Evolutionary conservation across 805 yeast genomes (phyloP).

Genomic region (Pichia cephalocereana): DNA sequence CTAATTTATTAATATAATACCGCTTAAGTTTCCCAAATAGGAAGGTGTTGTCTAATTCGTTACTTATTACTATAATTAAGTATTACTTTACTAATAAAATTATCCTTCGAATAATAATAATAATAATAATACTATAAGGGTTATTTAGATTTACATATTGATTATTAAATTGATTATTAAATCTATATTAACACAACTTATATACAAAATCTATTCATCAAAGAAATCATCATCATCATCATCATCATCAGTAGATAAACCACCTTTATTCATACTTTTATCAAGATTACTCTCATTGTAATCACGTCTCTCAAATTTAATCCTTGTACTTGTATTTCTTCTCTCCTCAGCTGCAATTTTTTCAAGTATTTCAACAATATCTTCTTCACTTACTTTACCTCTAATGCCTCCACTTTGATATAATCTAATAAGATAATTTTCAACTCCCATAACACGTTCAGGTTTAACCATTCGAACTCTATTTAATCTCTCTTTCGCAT

Average conservation of each 20-base stretch:
- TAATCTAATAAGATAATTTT: conserved; percentile 63
- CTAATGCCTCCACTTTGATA: conserved; percentile 69
- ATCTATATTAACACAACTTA: too few species aligned
- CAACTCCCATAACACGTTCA: conserved; percentile 85
- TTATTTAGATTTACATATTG: too few species aligned
- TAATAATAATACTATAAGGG: too few species aligned
- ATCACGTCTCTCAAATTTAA: conserved; percentile 45
- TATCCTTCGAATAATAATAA: too few species aligned
- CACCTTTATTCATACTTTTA: conserved; percentile 5
- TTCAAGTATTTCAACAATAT: conserved; percentile 74
- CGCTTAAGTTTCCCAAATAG: background rate
- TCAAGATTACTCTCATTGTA: conserved; percentile 7
- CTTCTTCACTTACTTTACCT: conserved; percentile 69
- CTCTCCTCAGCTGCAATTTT: conserved; percentile 69
- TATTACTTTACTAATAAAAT: too few species aligned
- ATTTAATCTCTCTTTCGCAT: conserved; percentile 80
- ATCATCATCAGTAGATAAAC: conserved; percentile 19
- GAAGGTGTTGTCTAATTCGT: background rate
- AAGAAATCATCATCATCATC: conserved; percentile 27
- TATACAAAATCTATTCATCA: too few species aligned
- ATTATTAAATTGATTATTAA: too few species aligned
- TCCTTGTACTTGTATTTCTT: conserved; percentile 51
- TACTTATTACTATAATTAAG: too few species aligned
- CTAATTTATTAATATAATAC: background rate
- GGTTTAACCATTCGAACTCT: conserved; percentile 85